Percentiles rank a stretch among this genome's conserved stretches.
Conservation (phyloP, 352 stramenopile genomes). For the Phytopythium sindhum region DNA sequence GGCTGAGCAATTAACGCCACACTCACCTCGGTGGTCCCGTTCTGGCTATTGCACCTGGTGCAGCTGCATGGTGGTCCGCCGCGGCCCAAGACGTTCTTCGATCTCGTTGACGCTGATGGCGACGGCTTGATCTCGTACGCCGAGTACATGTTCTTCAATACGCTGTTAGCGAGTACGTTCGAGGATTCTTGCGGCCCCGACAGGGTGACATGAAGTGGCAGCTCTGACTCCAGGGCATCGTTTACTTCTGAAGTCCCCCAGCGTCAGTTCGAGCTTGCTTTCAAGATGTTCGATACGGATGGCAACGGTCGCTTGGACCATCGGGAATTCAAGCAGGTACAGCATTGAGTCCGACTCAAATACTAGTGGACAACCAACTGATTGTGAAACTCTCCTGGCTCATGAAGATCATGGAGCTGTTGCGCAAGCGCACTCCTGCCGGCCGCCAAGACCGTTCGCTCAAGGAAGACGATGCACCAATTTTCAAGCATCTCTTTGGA, state of each 20-base stretch:
- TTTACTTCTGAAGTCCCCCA: slow-evolving; percentile 50
- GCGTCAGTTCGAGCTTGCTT: slow-evolving; percentile 85
- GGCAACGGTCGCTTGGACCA: slow-evolving; percentile 79
- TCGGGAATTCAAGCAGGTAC: slow-evolving; percentile 82
- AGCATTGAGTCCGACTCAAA: background rate
- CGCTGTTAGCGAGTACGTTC: slow-evolving; percentile 73
- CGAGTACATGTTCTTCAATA: slow-evolving; percentile 91
- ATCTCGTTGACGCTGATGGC: slow-evolving; percentile 80
- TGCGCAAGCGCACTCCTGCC: slow-evolving; percentile 74
- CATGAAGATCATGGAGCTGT: slow-evolving; percentile 77
- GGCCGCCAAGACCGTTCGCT: slow-evolving; percentile 77
- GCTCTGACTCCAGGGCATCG: background rate
- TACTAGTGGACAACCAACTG: background rate
- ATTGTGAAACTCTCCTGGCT: background rate
- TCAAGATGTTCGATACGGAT: slow-evolving; percentile 88
- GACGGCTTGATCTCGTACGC: slow-evolving; percentile 86
- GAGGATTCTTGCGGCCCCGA: background rate
- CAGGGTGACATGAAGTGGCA: background rate
- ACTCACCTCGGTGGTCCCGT: background rate
- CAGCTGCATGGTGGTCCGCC: slow-evolving; percentile 59
- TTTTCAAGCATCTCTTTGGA: slow-evolving; percentile 87
- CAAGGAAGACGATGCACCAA: slow-evolving; percentile 67
- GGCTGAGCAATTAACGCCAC: background rate
- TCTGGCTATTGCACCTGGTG: background rate
- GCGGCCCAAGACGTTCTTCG: slow-evolving; percentile 74